Percentiles rank a stretch among this genome's conserved stretches.
Conservation (phyloP, 2,329 filamentous ascomycete species). For the Apiospora marii region DNA sequence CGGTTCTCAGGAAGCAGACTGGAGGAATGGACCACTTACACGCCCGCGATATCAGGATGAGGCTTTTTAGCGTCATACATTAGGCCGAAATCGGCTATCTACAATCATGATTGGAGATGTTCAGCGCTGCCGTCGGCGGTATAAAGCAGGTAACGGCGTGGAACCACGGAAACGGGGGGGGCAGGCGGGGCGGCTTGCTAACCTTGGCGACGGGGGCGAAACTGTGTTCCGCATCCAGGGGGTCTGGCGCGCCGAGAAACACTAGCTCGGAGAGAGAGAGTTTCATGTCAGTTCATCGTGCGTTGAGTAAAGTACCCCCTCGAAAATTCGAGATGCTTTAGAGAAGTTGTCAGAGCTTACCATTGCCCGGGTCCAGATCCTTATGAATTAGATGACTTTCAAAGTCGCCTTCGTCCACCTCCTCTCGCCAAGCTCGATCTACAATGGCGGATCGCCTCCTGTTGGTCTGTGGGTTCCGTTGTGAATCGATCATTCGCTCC, state of each 20-base stretch:
- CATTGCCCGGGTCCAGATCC: neutral
- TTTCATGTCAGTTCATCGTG: neutral
- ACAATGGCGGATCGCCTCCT: neutral
- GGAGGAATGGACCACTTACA: neutral
- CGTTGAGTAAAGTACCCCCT: neutral
- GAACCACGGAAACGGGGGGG: neutral
- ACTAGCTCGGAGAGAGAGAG: neutral
- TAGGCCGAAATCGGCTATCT: neutral
- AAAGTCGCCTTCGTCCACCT: neutral
- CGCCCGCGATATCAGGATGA: neutral
- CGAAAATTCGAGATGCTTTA: neutral
- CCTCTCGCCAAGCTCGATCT: neutral
- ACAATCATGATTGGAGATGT: neutral
- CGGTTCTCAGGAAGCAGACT: neutral
- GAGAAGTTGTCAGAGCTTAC: neutral
- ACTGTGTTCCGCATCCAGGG: neutral
- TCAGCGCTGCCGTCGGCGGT: neutral
- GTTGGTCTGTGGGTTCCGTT: neutral
- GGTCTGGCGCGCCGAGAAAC: neutral
- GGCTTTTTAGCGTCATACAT: neutral
- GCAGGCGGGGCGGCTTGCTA: neutral
- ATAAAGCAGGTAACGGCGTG: neutral
- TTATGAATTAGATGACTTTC: neutral
- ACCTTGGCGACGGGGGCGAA: neutral
- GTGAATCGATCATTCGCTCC: neutral